A percentile compares a stretch with the other conserved stretches of the same genome.
Conservation (phyloP, 768 basidiomycete species). For the Suillus hirtellus region DNA sequence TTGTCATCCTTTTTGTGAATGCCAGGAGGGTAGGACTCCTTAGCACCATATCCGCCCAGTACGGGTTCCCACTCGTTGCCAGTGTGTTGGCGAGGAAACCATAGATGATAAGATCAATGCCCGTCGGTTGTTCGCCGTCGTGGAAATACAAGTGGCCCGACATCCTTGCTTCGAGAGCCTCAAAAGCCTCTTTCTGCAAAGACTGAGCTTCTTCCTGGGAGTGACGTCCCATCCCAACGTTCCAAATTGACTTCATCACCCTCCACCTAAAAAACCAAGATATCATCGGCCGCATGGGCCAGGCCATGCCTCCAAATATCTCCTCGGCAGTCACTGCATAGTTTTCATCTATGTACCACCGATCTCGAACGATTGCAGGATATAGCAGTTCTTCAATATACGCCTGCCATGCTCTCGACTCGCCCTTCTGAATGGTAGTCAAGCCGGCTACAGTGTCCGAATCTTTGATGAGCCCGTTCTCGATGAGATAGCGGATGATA, state of each 20-base stretch:
- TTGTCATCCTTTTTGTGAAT: constrained; percentile 28
- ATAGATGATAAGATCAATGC: constrained; percentile 31
- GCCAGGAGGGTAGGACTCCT: constrained; percentile 18
- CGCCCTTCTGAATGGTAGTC: constrained; percentile 29
- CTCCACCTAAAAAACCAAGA: constrained; percentile 26
- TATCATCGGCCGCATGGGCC: constrained; percentile 25
- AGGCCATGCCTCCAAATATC: constrained; percentile 16
- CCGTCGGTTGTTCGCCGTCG: constrained; percentile 26
- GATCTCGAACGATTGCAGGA: constrained; percentile 27
- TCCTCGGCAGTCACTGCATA: constrained; percentile 18
- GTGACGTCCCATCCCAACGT: constrained; percentile 32
- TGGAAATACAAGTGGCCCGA: constrained; percentile 27
- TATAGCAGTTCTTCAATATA: constrained; percentile 35
- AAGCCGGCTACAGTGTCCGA: constrained; percentile 29
- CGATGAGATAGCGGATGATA: constrained; percentile 33
- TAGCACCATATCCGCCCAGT: constrained; percentile 26
- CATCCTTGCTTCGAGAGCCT: constrained; percentile 32
- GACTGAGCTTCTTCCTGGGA: constrained; percentile 33
- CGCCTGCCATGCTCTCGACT: constrained; percentile 36
- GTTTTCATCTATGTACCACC: constrained; percentile 34
- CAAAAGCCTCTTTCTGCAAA: constrained; percentile 31
- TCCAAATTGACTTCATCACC: constrained; percentile 18
- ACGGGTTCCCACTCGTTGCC: constrained; percentile 24
- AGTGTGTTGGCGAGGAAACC: constrained; percentile 34
- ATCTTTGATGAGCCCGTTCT: constrained; percentile 25